Percentiles rank a stretch among this genome's conserved stretches.
These are phyloP conservation scores for Rutstroemia sydowiana DNA, from an alignment of 2,329 filamentous ascomycete species.

Conservation along the genomic window DNA sequence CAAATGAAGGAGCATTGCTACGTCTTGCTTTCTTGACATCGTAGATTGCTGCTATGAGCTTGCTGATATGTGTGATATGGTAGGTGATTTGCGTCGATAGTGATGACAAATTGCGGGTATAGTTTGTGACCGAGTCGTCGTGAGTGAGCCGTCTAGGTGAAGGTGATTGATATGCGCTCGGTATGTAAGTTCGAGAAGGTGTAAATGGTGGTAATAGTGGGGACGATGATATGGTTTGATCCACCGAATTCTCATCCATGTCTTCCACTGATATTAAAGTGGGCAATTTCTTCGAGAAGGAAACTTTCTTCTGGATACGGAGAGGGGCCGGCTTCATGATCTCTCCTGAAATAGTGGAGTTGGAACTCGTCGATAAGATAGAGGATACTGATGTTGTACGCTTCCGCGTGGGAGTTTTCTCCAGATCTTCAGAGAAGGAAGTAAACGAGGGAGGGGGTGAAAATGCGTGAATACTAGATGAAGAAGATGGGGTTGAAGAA, in stretches of 20 bases:
- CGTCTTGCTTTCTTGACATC: constrained; percentile 14
- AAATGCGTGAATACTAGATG: constrained; percentile 7
- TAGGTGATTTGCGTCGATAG: constrained; percentile 11
- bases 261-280: not conserved
- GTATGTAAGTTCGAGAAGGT: not conserved
- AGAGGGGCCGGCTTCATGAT: constrained; percentile 12
- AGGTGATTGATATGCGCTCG: not conserved
- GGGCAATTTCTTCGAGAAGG: constrained; percentile 15
- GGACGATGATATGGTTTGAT: not conserved
- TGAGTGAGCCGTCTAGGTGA: not conserved
- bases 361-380: not conserved
- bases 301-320: constrained; percentile 25
- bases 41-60: constrained; percentile 16
- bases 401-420: constrained; percentile 3
- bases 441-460: constrained; percentile 13
- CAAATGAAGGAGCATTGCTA: constrained; percentile 14
- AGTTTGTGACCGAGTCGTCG: not conserved
- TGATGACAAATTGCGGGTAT: constrained; percentile 13
- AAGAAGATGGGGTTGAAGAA: constrained; percentile 18
- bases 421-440: constrained; percentile 11
- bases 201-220: not conserved
- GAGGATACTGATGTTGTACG: constrained; percentile 6
- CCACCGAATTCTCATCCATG: not conserved
- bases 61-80: constrained; percentile 2
- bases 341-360: not conserved